Percentiles rank a stretch among this genome's conserved stretches.
Conservation (phyloP, 176 grass and related monocot genomes). For the Avena eriantha region DNA sequence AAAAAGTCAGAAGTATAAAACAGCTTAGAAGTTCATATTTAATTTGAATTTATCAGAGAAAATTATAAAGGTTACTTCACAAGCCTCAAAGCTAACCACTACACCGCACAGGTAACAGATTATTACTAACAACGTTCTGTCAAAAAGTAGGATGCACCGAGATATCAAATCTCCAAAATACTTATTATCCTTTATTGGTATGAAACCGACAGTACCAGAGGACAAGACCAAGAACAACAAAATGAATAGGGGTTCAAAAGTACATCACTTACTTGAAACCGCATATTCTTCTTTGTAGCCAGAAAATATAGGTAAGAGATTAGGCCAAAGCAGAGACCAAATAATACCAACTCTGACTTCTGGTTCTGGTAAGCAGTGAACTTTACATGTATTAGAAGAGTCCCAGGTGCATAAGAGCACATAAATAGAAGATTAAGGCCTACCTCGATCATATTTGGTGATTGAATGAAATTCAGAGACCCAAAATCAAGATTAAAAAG, state of each 20-base stretch:
- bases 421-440: constrained; percentile 30
- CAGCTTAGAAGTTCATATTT: not conserved
- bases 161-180: not conserved
- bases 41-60: constrained; percentile 2
- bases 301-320: constrained; percentile 85
- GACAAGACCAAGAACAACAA: constrained; percentile 3
- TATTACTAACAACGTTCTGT: not conserved
- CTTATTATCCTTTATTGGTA: not conserved
- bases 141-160: constrained; percentile 12
- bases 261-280: constrained; percentile 65
- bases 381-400: constrained; percentile 50
- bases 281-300: constrained; percentile 73
- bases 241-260: constrained; percentile 22
- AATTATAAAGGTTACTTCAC: not conserved
- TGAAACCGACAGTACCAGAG: not conserved
- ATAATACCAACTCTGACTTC: constrained; percentile 67
- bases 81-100: not conserved
- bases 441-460: constrained; percentile 81
- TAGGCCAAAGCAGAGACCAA: constrained; percentile 83
- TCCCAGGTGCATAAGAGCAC: constrained; percentile 10
- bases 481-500: constrained; percentile 66
- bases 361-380: constrained; percentile 65
- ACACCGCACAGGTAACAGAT: not conserved
- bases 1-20: not conserved
- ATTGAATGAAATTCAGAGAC: constrained; percentile 66